Percentiles rank a stretch among this genome's conserved stretches.
These are phyloP conservation scores for Cicer cuneatum DNA, from an alignment of 306 rosid species.

Conservation along the genomic window DNA sequence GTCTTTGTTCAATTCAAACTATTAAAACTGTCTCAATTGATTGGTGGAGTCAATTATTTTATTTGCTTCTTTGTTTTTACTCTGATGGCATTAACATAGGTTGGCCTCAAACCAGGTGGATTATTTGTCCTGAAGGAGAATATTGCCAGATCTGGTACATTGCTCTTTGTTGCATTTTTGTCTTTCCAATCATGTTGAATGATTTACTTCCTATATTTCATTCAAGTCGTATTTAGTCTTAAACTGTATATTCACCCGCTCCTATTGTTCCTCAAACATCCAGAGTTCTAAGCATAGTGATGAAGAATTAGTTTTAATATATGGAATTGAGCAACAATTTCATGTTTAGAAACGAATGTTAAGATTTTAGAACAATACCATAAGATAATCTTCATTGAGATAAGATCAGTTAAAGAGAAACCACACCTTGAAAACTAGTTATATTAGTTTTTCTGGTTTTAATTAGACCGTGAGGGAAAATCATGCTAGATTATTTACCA, in stretches of 20 bases:
- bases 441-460: neutral
- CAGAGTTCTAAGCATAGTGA: neutral
- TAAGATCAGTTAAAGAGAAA: slow-evolving; percentile 25
- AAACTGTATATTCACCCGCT: slow-evolving; percentile 23
- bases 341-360: slow-evolving; percentile 6
- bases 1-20: slow-evolving; percentile 25
- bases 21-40: slow-evolving; percentile 33
- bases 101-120: slow-evolving; percentile 89
- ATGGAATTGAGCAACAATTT: neutral
- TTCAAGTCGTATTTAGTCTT: slow-evolving; percentile 15
- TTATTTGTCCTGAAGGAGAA: slow-evolving; percentile 90
- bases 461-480: neutral
- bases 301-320: neutral
- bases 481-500: neutral
- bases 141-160: slow-evolving; percentile 77
- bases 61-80: slow-evolving; percentile 12
- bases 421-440: neutral
- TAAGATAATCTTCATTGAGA: slow-evolving; percentile 9
- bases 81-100: slow-evolving; percentile 56
- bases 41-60: neutral
- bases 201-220: slow-evolving; percentile 41
- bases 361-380: neutral
- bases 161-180: slow-evolving; percentile 29
- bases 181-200: slow-evolving; percentile 20
- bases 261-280: slow-evolving; percentile 19